Base-by-base conservation (phyloP, 257 asterid species). In the Ophiorrhiza pumila region DNA sequence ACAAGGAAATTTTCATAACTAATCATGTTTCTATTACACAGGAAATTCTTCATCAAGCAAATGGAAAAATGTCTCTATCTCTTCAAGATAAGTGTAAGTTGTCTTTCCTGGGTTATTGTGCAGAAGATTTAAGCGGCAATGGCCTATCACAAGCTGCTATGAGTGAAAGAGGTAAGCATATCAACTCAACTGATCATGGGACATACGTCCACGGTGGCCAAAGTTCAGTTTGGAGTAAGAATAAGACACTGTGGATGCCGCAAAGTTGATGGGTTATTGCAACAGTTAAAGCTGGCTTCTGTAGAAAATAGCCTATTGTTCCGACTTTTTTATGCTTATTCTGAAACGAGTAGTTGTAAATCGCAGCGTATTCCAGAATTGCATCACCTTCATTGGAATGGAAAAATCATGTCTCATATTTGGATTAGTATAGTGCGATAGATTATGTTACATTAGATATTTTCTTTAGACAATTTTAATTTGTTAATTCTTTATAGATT, bases 361-460 rank as follows among this genome's bases (percentile, higher is more conserved):
- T 74, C 58, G 68, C 74, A 43, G 63, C 67, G 72, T 79, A 74
- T 85, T 73, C 98, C 99, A 23, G 77, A 72, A 78, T 74, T 89
- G 79, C 91, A 89, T 83, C 98, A 89, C 79, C 69, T 92, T 74
- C 98, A 95, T 68, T 87, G 87, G 95, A 80, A 80, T 35, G 75
- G 90, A 31, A 83, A 83, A 65, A 77, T 43, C 42, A 60, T 85
- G 23, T 72, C 76, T 53, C 80, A 77, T n/a, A n/a, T n/a, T n/a
- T n/a, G n/a, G n/a, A n/a, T n/a, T n/a, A n/a, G n/a, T n/a, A n/a
- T n/a, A n/a, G n/a, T n/a, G n/a, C n/a, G n/a, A n/a, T n/a, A n/a
- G n/a, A n/a, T n/a, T n/a, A n/a, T n/a, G n/a, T n/a, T n/a, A n/a
- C n/a, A n/a, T n/a, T n/a, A n/a, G n/a, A n/a, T n/a, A n/a, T n/a